phyloP scores from a whole-genome alignment of 805 yeast genomes.

The Suhomyces sp. region DNA sequence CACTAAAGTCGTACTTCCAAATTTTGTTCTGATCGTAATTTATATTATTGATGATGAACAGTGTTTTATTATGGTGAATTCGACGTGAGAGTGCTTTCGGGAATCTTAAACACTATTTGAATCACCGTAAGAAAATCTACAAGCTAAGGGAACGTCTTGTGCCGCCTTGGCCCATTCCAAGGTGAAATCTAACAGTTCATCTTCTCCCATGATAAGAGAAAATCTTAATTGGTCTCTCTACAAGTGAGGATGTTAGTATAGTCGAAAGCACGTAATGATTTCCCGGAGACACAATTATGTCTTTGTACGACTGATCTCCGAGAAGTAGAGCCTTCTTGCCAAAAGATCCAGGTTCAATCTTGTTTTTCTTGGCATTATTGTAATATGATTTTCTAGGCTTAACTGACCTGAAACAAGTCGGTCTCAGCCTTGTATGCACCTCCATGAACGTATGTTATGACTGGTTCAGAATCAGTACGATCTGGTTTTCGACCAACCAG shows the following conservation, averaged over 20 bases:
- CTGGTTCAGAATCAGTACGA: conserved; percentile 23
- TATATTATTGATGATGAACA: too few relatives aligned
- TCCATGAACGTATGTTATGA: conserved; percentile 36
- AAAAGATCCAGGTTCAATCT: neutral
- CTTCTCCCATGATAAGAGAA: conserved; percentile 36
- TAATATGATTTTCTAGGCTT: conserved; percentile 33
- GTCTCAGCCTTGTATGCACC: conserved; percentile 38
- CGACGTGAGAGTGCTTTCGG: neutral
- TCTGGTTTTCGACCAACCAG: conserved; percentile 34
- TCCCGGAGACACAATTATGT: conserved; percentile 26
- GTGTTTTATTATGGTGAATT: too few relatives aligned
- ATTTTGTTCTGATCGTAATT: too few relatives aligned
- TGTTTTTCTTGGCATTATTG: conserved; percentile 21
- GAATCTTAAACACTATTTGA: conserved; percentile 16
- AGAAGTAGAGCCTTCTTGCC: neutral
- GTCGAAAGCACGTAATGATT: conserved; percentile 28
- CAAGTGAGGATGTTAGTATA: conserved; percentile 16
- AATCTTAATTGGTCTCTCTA: neutral
- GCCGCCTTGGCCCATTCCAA: conserved; percentile 34
- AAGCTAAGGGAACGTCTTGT: conserved; percentile 24
- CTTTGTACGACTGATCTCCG: conserved; percentile 11
- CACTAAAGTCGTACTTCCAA: too few relatives aligned
- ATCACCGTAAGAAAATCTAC: conserved; percentile 22
- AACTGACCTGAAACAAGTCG: conserved; percentile 17
- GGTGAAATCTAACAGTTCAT: conserved; percentile 41